Evolutionary conservation across 345 rosid genomes (phyloP).

Genomic region (Camelina hispida): DNA sequence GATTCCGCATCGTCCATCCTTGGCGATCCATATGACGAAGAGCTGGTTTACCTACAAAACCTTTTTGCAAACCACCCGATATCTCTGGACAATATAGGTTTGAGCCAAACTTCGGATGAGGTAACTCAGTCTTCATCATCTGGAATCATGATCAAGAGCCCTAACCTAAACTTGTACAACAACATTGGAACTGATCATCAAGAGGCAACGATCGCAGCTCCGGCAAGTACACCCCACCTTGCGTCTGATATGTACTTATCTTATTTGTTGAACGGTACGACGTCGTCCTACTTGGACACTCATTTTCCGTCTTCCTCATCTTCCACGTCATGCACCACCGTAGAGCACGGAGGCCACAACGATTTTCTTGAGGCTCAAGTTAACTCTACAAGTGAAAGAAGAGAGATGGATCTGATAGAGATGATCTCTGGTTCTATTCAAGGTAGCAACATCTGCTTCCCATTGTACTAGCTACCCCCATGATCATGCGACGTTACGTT

Average conservation of each 20-base stretch:
- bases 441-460: slow-evolving; percentile 41
- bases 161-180: slow-evolving; percentile 28
- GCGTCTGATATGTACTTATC: slow-evolving; percentile 69
- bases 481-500: slow-evolving; percentile 21
- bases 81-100: slow-evolving; percentile 39
- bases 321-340: slow-evolving; percentile 35
- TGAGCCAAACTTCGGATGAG: slow-evolving; percentile 21
- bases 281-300: slow-evolving; percentile 35
- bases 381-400: slow-evolving; percentile 41
- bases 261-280: slow-evolving; percentile 59
- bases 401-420: slow-evolving; percentile 97
- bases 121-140: slow-evolving; percentile 31
- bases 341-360: slow-evolving; percentile 16
- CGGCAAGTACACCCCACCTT: slow-evolving; percentile 41
- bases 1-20: slow-evolving; percentile 46
- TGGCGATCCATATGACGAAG: slow-evolving; percentile 69
- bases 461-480: slow-evolving; percentile 30
- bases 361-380: slow-evolving; percentile 43
- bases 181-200: slow-evolving; percentile 20
- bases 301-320: slow-evolving; percentile 27
- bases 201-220: slow-evolving; percentile 29
- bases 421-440: slow-evolving; percentile 69
- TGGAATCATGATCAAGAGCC: slow-evolving; percentile 38
- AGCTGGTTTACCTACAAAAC: slow-evolving; percentile 67
- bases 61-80: slow-evolving; percentile 51